Conservation (phyloP, 129 eudicot species). For the Flaveria bidentis region DNA sequence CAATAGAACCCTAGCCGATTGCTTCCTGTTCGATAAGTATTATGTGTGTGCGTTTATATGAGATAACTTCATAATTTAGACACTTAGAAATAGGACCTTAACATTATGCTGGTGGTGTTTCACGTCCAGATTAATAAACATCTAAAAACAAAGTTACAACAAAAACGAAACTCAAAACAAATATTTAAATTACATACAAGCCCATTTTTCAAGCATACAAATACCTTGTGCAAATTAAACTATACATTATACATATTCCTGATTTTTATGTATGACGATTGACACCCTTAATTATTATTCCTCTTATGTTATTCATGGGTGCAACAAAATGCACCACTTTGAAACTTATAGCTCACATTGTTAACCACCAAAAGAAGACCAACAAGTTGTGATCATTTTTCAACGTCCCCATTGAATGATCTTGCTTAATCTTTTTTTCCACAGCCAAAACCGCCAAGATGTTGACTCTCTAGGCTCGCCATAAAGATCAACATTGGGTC, state of each 20-base stretch:
- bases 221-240: conserved; percentile 16
- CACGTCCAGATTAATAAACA: background rate
- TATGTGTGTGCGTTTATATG: too few relatives aligned
- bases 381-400: conserved; percentile 16
- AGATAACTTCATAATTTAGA: too few relatives aligned
- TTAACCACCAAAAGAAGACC: conserved; percentile 14
- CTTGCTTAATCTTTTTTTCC: conserved; percentile 48
- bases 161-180: background rate
- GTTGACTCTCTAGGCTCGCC: conserved; percentile 30
- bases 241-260: background rate
- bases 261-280: background rate
- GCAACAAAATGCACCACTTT: conserved; percentile 9
- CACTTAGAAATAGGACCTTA: too few relatives aligned
- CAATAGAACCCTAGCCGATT: too few relatives aligned
- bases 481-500: conserved; percentile 38
- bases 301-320: conserved; percentile 13
- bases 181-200: conserved; percentile 12
- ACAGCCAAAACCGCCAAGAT: conserved; percentile 39
- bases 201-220: conserved; percentile 8
- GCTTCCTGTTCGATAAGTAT: too few relatives aligned
- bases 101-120: too few relatives aligned
- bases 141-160: background rate
- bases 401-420: conserved; percentile 31
- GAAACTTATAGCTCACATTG: conserved; percentile 20
- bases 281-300: conserved; percentile 28